Conservation (phyloP, 805 yeast species). For the Yarrowia phangngaensis region DNA sequence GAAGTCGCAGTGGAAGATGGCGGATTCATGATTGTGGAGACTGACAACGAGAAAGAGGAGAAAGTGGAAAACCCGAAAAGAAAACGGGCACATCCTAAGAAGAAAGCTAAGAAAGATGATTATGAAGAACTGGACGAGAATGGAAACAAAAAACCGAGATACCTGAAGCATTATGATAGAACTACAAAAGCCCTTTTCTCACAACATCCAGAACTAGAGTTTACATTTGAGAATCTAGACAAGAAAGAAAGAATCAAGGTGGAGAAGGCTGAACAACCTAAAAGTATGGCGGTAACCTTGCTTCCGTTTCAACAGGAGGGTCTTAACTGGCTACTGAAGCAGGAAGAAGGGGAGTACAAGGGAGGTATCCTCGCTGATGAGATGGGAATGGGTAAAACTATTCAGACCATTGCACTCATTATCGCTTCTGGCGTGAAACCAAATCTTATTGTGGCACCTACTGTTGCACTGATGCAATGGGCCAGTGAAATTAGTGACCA, state of each 20-base stretch:
- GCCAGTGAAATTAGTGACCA: constrained; percentile 84
- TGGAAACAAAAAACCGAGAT: constrained; percentile 14
- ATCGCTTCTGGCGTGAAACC: constrained; percentile 71
- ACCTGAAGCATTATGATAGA: constrained; percentile 43
- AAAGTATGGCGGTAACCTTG: constrained; percentile 64
- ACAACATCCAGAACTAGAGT: constrained; percentile 72
- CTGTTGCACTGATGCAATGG: constrained; percentile 99
- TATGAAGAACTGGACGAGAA: constrained; percentile 7
- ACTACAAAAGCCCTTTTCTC: constrained; percentile 64
- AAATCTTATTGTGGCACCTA: constrained; percentile 90
- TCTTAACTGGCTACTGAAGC: constrained; percentile 77
- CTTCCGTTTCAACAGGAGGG: constrained; percentile 95
- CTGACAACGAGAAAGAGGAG: neutral
- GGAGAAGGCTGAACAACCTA: constrained; percentile 63
- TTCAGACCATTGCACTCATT: constrained; percentile 87
- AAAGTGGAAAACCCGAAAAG: neutral
- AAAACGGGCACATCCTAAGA: constrained; percentile 2
- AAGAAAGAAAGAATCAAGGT: constrained; percentile 44
- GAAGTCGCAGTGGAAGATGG: constrained; percentile 13
- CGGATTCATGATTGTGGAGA: constrained; percentile 12
- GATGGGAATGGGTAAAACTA: constrained; percentile 99
- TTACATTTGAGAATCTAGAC: constrained; percentile 64
- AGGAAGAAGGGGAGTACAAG: constrained; percentile 65
- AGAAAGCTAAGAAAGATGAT: constrained; percentile 16
- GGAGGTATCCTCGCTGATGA: constrained; percentile 98